These are phyloP conservation scores for Corynespora cassiicola DNA, from an alignment of 2,329 filamentous ascomycete genomes.

Conservation along the genomic window DNA sequence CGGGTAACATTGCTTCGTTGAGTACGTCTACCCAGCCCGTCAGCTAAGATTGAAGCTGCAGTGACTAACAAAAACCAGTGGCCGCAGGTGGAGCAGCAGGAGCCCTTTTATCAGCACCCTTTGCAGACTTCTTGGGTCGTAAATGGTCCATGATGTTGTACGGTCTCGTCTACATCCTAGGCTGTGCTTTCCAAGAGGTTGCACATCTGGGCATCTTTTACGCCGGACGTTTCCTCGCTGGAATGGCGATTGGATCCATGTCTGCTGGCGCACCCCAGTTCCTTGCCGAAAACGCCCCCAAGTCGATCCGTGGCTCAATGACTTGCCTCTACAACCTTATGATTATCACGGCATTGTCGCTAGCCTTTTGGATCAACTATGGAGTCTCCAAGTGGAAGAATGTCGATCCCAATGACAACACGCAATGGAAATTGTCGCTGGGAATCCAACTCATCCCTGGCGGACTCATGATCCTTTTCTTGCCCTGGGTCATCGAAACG, in stretches of 20 bases:
- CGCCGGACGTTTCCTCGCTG: slow-evolving; percentile 49
- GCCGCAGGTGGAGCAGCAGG: slow-evolving; percentile 46
- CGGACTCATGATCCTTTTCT: slow-evolving; percentile 21
- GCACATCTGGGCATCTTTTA: slow-evolving; percentile 45
- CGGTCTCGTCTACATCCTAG: slow-evolving; percentile 36
- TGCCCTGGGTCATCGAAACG: slow-evolving; percentile 43
- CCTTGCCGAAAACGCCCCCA: slow-evolving; percentile 50
- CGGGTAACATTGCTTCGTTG: slow-evolving; percentile 43
- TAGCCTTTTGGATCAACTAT: slow-evolving; percentile 44
- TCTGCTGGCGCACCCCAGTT: slow-evolving; percentile 46
- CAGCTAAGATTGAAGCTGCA: neutral
- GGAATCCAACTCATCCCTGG: slow-evolving; percentile 50
- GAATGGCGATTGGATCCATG: slow-evolving; percentile 17
- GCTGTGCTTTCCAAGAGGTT: slow-evolving; percentile 38
- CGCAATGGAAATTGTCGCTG: slow-evolving; percentile 47
- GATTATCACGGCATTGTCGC: slow-evolving; percentile 44
- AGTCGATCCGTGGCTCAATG: slow-evolving; percentile 49
- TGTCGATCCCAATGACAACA: slow-evolving; percentile 24
- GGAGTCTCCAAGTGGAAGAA: slow-evolving; percentile 32
- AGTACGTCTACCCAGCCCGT: slow-evolving; percentile 23
- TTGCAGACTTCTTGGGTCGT: slow-evolving; percentile 43
- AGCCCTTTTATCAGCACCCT: slow-evolving; percentile 45
- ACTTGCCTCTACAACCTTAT: slow-evolving; percentile 51
- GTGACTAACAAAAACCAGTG: slow-evolving; percentile 12
- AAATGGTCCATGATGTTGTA: slow-evolving; percentile 44